A percentile compares a stretch with the other conserved stretches of the same genome.
Evolutionary conservation across 83 land plant genomes (phyloP).

Genomic region (Diphasiastrum complanatum): DNA sequence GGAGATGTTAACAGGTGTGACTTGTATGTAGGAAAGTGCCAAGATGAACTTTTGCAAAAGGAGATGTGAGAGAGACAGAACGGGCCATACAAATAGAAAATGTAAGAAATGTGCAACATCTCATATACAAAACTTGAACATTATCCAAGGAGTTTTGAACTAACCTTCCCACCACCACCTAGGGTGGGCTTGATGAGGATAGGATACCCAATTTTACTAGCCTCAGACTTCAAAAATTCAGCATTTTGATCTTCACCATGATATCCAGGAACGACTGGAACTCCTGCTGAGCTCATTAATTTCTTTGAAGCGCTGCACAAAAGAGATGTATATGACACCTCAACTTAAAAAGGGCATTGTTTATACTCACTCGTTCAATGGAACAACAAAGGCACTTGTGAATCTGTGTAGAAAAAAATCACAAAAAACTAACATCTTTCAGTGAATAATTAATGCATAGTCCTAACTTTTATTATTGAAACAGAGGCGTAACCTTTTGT

Average conservation of each 20-base stretch:
- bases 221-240: slow-evolving; percentile 64
- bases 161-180: slow-evolving; percentile 98
- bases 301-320: slow-evolving; percentile 76
- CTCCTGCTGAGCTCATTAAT: slow-evolving; percentile 89
- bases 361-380: background rate
- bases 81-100: too few relatives aligned
- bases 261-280: slow-evolving; percentile 96
- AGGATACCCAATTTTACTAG: slow-evolving; percentile 88
- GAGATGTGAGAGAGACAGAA: too few relatives aligned
- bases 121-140: too few relatives aligned
- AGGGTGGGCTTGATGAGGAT: slow-evolving; percentile 87
- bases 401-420: too few relatives aligned
- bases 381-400: too few relatives aligned
- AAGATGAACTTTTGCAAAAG: too few relatives aligned
- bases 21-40: too few relatives aligned
- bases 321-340: background rate
- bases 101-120: too few relatives aligned
- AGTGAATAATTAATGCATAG: background rate
- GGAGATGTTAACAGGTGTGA: too few relatives aligned
- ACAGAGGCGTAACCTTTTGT: slow-evolving; percentile 59
- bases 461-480: background rate
- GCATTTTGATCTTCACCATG: slow-evolving; percentile 81
- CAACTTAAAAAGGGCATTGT: background rate
- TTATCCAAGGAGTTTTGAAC: too few relatives aligned
- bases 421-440: too few relatives aligned